Percentiles rank a stretch among this genome's conserved stretches.
These are phyloP conservation scores for Lachancea mirantina DNA, from an alignment of 805 yeast species.

Conservation along the genomic window DNA sequence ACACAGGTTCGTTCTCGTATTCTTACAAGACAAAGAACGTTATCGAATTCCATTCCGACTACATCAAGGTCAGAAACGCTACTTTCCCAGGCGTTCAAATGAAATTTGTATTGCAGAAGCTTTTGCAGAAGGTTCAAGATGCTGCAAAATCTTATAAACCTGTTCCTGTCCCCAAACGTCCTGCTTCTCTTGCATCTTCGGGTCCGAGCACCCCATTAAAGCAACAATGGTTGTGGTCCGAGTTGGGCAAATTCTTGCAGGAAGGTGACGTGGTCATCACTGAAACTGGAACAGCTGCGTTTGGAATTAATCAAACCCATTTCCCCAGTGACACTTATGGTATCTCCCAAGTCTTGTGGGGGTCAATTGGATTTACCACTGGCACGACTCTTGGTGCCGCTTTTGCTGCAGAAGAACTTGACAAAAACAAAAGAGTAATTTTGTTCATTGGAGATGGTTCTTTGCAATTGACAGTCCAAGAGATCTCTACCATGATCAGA, in stretches of 20 bases:
- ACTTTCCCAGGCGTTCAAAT: constrained; percentile 14
- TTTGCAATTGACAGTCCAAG: constrained; percentile 92
- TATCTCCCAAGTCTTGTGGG: constrained; percentile 66
- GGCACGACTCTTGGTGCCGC: constrained; percentile 84
- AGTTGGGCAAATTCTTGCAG: constrained; percentile 38
- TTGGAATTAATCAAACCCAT: constrained; percentile 61
- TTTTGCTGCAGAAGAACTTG: constrained; percentile 38
- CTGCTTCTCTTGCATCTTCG: too few relatives aligned
- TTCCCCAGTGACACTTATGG: constrained; percentile 48
- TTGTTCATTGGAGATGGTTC: constrained; percentile 89
- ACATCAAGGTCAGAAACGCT: constrained; percentile 35
- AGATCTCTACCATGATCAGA: constrained; percentile 58
- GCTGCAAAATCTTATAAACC: constrained; percentile 1
- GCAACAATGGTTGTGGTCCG: constrained; percentile 39
- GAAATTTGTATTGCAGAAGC: constrained; percentile 22
- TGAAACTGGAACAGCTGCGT: constrained; percentile 81
- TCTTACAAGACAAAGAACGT: constrained; percentile 37
- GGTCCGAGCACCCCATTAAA: constrained; percentile 34
- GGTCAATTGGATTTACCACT: constrained; percentile 83
- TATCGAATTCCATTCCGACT: constrained; percentile 47
- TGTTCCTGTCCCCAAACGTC: constrained; percentile 1
- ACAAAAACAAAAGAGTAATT: constrained; percentile 43
- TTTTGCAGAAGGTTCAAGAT: constrained; percentile 16
- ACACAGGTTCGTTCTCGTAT: constrained; percentile 58
- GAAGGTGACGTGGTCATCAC: constrained; percentile 66